These are phyloP conservation scores for Pyronema domesticum DNA, from an alignment of 495 filamentous ascomycete species.

Conservation along the genomic window DNA sequence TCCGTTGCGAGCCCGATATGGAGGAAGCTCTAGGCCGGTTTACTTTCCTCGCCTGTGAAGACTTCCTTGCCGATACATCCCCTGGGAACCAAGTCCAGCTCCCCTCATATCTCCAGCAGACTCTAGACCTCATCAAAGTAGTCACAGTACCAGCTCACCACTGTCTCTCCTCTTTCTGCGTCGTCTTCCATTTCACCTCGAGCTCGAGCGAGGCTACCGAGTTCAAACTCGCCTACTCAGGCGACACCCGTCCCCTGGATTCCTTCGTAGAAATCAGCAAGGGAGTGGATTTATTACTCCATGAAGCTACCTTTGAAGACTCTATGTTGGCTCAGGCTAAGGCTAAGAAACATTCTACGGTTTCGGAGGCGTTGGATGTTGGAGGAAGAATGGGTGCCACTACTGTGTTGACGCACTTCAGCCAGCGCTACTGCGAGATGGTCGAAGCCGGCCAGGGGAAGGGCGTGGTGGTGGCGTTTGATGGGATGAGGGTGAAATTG, in stretches of 20 bases:
- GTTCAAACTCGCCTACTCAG: slow-evolving; percentile 81
- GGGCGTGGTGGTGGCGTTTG: slow-evolving; percentile 62
- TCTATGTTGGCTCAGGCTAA: slow-evolving; percentile 56
- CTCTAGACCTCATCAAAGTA: slow-evolving; percentile 32
- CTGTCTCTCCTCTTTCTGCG: slow-evolving; percentile 59
- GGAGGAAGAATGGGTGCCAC: slow-evolving; percentile 59
- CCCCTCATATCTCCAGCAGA: neutral
- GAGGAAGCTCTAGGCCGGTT: slow-evolving; percentile 53
- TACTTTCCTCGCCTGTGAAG: slow-evolving; percentile 16
- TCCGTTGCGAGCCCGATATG: slow-evolving; percentile 48
- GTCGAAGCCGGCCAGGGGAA: slow-evolving; percentile 17
- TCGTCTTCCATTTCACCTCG: slow-evolving; percentile 50
- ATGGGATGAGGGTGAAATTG: slow-evolving; percentile 69
- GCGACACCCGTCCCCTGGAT: slow-evolving; percentile 67
- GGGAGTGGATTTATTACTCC: slow-evolving; percentile 64
- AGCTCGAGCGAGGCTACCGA: slow-evolving; percentile 31
- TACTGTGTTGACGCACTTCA: slow-evolving; percentile 78
- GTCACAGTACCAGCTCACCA: slow-evolving; percentile 50
- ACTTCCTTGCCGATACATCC: neutral
- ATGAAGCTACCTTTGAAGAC: slow-evolving; percentile 92
- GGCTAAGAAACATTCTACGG: slow-evolving; percentile 82
- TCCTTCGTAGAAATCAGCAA: slow-evolving; percentile 51
- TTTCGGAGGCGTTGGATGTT: slow-evolving; percentile 61
- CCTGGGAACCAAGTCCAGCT: neutral
- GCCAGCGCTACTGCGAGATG: slow-evolving; percentile 73